Base-by-base conservation (phyloP, 352 stramenopile genomes). In the Pythium vanterpoolii region DNA sequence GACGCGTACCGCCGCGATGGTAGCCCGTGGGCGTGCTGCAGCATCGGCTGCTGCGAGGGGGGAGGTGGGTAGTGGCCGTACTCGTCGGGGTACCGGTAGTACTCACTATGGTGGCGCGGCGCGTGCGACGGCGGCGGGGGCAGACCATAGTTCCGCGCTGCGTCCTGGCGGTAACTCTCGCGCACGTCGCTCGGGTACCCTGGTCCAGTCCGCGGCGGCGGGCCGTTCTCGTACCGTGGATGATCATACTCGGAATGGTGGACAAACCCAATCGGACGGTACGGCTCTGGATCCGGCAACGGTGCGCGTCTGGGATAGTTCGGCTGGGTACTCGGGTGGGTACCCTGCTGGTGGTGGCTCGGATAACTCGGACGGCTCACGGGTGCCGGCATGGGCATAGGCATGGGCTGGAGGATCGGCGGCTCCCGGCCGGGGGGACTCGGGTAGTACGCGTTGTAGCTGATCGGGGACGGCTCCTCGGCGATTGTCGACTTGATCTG, bases 211-310 rank as follows among this genome's bases (percentile, higher is more conserved):
- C 38, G 26, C 19, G 34, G 39, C 43, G 50, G 36, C 27, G 16
- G 43, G 7, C 27, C 23, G 14, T 24, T 4, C 1, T 53, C 56
- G 23, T 40, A 53, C 10, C 34, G 16, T 21, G 56, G 34, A 24
- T 28, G 56, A 18, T 63, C 56, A 23, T 63, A 63, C 34, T 51
- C 47, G 27, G 46, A 56, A 4, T 56, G 46, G 24, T 55, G 56
- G 4, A 47, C 44, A 30, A 52, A 63, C 14, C 56, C 42, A n/a
- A 54, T 54, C 5, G 46, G 34, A 31, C 53, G 40, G 56, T 52
- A 57, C 27, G 56, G 56, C n/a, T 63, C 56, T 0, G 26, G 36
- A 8, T 49, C 46, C 36, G 56, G 40, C 21, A 39, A 39, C 18
- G 19, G 10, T 13, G 38, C 23, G 11, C 38, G 23, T n/a, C n/a